Base-by-base conservation (phyloP, 441 rosid genomes). In the Croton setiger region DNA sequence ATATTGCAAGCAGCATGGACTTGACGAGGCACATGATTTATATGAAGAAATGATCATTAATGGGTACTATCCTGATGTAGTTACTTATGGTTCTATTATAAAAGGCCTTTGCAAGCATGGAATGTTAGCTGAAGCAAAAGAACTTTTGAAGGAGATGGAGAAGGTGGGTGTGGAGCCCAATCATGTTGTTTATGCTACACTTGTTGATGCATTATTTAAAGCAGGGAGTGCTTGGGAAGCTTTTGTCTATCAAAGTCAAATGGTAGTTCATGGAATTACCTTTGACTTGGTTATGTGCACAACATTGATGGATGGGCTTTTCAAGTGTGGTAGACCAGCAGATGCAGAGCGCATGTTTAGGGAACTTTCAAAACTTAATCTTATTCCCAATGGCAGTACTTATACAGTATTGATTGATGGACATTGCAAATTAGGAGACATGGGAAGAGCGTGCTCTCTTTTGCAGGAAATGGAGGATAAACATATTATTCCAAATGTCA, bases 261-360 rank as follows among this genome's bases (percentile, higher is more conserved):
- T 92, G 92, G 76, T 90, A 58, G 88, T 86, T 72, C 86, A 86
- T 47, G 98, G 98, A 48, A 73, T 87, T 67, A 45, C 88, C 61
- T 85, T 95, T 74, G 95, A 95, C 79, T 79, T 90, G 77, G 87
- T 88, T 76, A 74, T 86, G 60, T 90, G 84, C 82, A 92, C 98
- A 44, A 72, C 84, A 67, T 73, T 95, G 80, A 78, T 95, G 75
- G 91, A 89, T 79, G 92, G 99, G 45, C 86, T 90, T 70, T 88
- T 86, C 75, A 92, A 92, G 86, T 72, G 83, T 60, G 87, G 92
- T 43, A 86, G 78, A 63, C 66, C 74, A 53, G 53, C 52, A n/a
- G 97, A 92, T 70, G 99, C 93, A 9, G 84, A 84, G 81, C 75
- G 75, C 69, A 82, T 83, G 69, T 90, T 85, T 72, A 47, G 35